Base-by-base conservation (phyloP, 176 grass and related monocot species). In the Olyra latifolia region DNA sequence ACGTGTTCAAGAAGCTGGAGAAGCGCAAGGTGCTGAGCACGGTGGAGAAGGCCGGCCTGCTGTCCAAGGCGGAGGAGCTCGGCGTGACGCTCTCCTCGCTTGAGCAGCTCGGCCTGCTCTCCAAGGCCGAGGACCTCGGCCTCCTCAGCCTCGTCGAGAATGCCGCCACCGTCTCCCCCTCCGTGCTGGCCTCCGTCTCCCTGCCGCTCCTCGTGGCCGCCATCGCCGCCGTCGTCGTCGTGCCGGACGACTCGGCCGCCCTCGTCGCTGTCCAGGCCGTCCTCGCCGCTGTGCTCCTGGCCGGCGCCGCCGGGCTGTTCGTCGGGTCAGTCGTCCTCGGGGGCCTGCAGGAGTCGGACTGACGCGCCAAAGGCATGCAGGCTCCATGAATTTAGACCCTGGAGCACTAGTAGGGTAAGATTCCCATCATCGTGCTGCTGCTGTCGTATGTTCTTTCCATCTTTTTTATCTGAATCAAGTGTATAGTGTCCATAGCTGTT, bases 1-100 rank as follows among this genome's bases (percentile, higher is more conserved):
- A 98, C 89, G 92, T 98, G 75, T 76, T 98, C 72, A 95, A 88
- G 86, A 93, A 95, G 82, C 76, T 98, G 59, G 92, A 98, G 88
- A 83, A 86, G 86, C 83, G 90, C 76, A 95, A 88, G 92, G 92
- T 98, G 79, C 89, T 98, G 61, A 95, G 92, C 80, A 75, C 65
- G 47, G 92, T 95, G 12, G 92, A 98, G 84, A 98, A 98, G 86
- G 86, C 90, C 7, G 96, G 92, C 0, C 89, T 98, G 56, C 92
- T 98, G 30, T 95, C 96, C 80, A 93, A 89, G 96, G 92, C 96
- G 19, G 96, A 98, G 83, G 75, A 93, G 82, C 80, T 98, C 7
- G 92, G 90, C 48, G 8, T 98, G 14, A 98, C 95, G 43, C 91
- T 98, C 74, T 95, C 92, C 83, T 93, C 92, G 29, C 89, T 98